A percentile compares a stretch with the other conserved stretches of the same genome.
Evolutionary conservation across 441 rosid species (phyloP).

Genomic region (Sinapis alba): DNA sequence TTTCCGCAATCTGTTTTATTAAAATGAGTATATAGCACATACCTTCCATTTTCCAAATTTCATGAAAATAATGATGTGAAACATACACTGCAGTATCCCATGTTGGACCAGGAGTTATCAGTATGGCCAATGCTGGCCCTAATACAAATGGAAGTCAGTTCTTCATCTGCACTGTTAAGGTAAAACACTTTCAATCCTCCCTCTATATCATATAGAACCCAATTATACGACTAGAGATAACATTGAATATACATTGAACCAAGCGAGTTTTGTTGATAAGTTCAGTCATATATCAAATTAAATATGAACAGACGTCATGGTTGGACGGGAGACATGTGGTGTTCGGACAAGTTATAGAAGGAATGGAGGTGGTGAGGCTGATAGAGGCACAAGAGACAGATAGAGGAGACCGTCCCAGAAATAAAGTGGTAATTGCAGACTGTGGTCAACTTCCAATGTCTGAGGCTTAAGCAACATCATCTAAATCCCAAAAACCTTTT

Average conservation of each 20-base stretch:
- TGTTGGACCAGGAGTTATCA: conserved; percentile 85
- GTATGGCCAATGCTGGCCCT: conserved; percentile 99
- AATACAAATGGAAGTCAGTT: conserved; percentile 98
- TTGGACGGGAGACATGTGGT: conserved; percentile 93
- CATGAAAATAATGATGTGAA: conserved; percentile 16
- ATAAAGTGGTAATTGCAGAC: conserved; percentile 77
- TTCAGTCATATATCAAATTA: not conserved
- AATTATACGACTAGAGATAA: not conserved
- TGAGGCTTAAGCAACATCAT: conserved; percentile 41
- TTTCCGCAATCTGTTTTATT: not conserved
- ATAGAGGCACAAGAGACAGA: conserved; percentile 92
- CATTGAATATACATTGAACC: not conserved
- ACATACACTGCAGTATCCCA: conserved; percentile 71
- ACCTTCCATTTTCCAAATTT: not conserved
- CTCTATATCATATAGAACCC: not conserved
- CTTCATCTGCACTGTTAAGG: conserved; percentile 97
- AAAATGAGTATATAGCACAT: not conserved
- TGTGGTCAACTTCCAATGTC: conserved; percentile 90
- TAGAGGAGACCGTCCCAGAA: conserved; percentile 94
- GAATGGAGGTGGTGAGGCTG: conserved; percentile 85
- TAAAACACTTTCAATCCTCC: conserved; percentile 21
- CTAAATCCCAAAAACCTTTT: not conserved
- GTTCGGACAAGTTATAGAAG: conserved; percentile 95
- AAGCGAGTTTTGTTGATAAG: not conserved
- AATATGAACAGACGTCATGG: conserved; percentile 82